Conservation (phyloP, 345 rosid species). For the Citrus sp. region DNA sequence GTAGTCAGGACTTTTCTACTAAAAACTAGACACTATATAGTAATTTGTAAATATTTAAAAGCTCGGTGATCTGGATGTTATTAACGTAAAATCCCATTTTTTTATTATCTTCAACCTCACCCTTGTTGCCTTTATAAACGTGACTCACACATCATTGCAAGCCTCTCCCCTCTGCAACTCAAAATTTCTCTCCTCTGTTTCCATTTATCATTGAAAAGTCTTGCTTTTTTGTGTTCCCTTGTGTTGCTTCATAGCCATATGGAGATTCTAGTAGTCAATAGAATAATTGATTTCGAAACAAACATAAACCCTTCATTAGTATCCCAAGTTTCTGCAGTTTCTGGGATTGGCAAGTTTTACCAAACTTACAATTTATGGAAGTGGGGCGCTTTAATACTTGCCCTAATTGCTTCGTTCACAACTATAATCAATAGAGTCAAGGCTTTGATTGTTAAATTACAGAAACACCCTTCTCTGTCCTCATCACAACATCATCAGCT, state of each 20-base stretch:
- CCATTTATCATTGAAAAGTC: neutral
- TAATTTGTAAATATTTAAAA: too few species aligned
- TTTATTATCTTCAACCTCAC: neutral
- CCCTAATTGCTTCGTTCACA: constrained; percentile 57
- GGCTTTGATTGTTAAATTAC: constrained; percentile 35
- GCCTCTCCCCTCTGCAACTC: neutral
- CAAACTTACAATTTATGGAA: constrained; percentile 47
- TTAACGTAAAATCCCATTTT: neutral
- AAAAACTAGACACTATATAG: too few species aligned
- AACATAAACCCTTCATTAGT: constrained; percentile 36
- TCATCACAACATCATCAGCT: constrained; percentile 10
- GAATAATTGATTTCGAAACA: constrained; percentile 58
- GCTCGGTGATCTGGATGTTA: too few species aligned
- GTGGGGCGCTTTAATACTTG: constrained; percentile 67
- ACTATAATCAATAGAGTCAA: constrained; percentile 43
- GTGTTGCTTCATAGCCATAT: constrained; percentile 10
- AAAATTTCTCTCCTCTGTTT: neutral
- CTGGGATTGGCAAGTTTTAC: constrained; percentile 30
- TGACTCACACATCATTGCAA: neutral
- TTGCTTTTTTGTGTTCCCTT: neutral
- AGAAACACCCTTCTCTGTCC: constrained; percentile 19
- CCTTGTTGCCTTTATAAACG: constrained; percentile 18
- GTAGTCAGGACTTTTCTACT: too few species aligned
- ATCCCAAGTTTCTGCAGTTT: constrained; percentile 32
- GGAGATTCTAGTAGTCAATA: constrained; percentile 64